Conservation (phyloP, 805 yeast species). For the Metschnikowia matae region DNA sequence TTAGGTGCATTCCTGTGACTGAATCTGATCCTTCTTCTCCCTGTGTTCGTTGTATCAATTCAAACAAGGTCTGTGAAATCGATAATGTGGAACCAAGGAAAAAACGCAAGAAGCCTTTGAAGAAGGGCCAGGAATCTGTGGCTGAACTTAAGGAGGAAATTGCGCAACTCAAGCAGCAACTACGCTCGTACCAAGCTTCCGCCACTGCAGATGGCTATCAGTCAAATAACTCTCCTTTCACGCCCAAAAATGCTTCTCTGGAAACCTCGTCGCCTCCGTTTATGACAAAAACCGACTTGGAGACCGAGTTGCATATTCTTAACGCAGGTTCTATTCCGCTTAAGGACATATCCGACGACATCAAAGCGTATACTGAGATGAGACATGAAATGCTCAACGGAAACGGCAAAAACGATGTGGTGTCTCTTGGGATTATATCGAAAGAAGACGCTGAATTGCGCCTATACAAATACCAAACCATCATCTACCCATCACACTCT, state of each 20-base stretch:
- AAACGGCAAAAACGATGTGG: conserved; percentile 40
- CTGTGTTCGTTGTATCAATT: conserved; percentile 69
- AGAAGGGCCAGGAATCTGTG: conserved; percentile 16
- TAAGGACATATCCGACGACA: conserved; percentile 41
- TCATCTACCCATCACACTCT: conserved; percentile 49
- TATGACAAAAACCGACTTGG: conserved; percentile 35
- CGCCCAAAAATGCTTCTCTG: not conserved
- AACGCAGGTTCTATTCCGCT: conserved; percentile 32
- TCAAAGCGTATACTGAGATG: conserved; percentile 44
- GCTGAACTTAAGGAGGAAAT: conserved; percentile 21
- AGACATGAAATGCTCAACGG: conserved; percentile 32
- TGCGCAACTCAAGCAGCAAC: conserved; percentile 17
- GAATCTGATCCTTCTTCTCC: conserved; percentile 54
- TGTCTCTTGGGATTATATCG: conserved; percentile 55
- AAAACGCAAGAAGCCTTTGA: conserved; percentile 32
- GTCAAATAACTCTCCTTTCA: not conserved
- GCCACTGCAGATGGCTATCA: not conserved
- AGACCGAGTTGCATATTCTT: conserved; percentile 37
- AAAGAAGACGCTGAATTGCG: conserved; percentile 56
- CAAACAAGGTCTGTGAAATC: conserved; percentile 61
- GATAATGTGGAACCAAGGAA: conserved; percentile 59
- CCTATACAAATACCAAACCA: conserved; percentile 45
- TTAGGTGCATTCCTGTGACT: conserved; percentile 75
- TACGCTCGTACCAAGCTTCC: conserved; percentile 7
- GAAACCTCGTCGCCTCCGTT: conserved; percentile 21